Percentiles rank a stretch among this genome's conserved stretches.
These are phyloP conservation scores for Trichoderma orchidacearum DNA, from an alignment of 495 filamentous ascomycete genomes.

Conservation along the genomic window DNA sequence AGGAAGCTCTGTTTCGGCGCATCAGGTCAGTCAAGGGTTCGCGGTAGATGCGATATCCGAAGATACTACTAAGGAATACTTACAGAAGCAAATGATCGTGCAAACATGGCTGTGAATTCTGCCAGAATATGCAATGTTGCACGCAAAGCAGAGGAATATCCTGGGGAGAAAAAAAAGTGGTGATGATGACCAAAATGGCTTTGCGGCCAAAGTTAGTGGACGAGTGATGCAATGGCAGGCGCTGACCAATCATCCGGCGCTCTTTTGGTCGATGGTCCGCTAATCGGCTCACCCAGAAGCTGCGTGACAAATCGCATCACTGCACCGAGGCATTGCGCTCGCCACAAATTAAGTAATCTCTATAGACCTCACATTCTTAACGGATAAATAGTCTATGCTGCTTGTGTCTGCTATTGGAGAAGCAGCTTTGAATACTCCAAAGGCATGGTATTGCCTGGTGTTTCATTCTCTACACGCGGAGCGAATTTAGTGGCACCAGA, in stretches of 20 bases:
- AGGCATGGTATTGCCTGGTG: too few relatives aligned
- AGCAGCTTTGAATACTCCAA: too few relatives aligned
- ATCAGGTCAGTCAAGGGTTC: not conserved
- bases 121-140: not conserved
- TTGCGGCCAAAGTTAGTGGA: not conserved
- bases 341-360: too few relatives aligned
- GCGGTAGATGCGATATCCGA: not conserved
- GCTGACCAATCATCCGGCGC: not conserved
- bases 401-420: too few relatives aligned
- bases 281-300: not conserved
- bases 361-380: too few relatives aligned
- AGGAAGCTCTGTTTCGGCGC: conserved; percentile 8
- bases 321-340: not conserved
- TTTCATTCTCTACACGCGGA: too few relatives aligned
- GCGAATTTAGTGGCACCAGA: too few relatives aligned
- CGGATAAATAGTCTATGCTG: too few relatives aligned
- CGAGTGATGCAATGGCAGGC: not conserved
- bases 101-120: not conserved
- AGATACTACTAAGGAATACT: not conserved
- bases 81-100: not conserved
- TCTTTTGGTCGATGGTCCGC: not conserved
- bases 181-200: not conserved
- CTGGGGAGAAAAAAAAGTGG: not conserved
- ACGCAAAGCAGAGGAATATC: not conserved
- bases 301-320: not conserved